Base-by-base conservation (phyloP, 345 rosid species). In the Capsella bursapastoris region DNA sequence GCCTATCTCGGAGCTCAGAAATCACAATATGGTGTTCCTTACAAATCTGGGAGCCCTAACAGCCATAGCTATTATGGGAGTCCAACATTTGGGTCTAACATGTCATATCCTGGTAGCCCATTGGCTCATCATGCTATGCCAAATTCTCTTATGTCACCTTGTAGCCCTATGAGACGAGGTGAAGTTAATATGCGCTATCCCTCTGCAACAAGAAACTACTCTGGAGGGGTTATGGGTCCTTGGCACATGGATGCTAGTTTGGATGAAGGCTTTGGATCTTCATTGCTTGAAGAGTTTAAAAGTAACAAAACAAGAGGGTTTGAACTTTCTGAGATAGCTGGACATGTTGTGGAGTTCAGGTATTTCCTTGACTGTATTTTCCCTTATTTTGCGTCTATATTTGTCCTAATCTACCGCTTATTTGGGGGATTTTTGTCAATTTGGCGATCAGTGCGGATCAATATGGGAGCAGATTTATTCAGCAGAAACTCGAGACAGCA, bases 401-500 rank as follows among this genome's bases (percentile, higher is more conserved):
- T 52, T 64, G 1, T 62, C 15, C n/a, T 16, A 37, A 28, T 34
- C 72, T 71, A 18, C 31, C 2, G 1, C 0, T 10, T 34, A 50
- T 34, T 28, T 29, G 13, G 38, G 4, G 32, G 2, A 3, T 14
- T 44, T 5, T 40, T 18, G 6, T 64, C 59, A 0, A 1, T 52
- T 73, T 51, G 48, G 49, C 2, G 34, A 53, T 31, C 95, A 91
- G 97, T 82, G 85, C 93, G 16, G 97, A 91, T 83, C 97, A 91
- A 80, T 93, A 93, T 56, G 98, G 98, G 22, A 93, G 98, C 75
- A 89, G 98, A 22, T 93, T 90, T 79, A 93, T 93, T 78, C 98
- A 93, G 71, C 98, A 93, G 80, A 91, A 89, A 81, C 98, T 93
- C 9, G 98, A 93, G 86, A 88, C 91, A 71, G 96, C 98, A 29